These are phyloP conservation scores for Plenodomus biglobosus DNA, from an alignment of 2,329 filamentous ascomycete genomes.

Conservation along the genomic window DNA sequence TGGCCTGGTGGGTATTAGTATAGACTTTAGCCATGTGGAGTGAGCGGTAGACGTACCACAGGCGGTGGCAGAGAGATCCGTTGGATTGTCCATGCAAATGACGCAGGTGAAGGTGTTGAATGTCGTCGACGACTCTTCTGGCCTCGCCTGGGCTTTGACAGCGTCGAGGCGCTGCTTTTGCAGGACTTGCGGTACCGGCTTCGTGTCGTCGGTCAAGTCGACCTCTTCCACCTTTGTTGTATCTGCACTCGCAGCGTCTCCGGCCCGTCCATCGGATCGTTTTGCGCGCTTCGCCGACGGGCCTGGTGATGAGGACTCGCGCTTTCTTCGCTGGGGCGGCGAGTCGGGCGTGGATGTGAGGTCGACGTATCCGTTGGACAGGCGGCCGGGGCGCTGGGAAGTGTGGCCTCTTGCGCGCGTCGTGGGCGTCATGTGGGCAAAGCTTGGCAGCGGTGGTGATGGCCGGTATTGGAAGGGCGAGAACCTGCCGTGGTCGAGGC, in stretches of 20 bases:
- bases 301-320: conserved; percentile 26
- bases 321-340: conserved; percentile 23
- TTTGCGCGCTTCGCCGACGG: conserved; percentile 38
- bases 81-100: conserved; percentile 64
- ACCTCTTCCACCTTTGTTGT: conserved; percentile 49
- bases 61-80: conserved; percentile 60
- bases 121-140: conserved; percentile 43
- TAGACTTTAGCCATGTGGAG: not conserved
- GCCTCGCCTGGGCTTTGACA: conserved; percentile 49
- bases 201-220: conserved; percentile 51
- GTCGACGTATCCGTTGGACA: conserved; percentile 43
- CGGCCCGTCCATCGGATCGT: conserved; percentile 18
- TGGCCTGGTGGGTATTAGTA: conserved; percentile 51
- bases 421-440: conserved; percentile 14
- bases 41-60: conserved; percentile 54
- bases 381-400: conserved; percentile 22
- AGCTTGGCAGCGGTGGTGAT: conserved; percentile 1
- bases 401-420: conserved; percentile 16
- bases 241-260: conserved; percentile 2
- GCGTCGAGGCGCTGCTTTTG: conserved; percentile 58
- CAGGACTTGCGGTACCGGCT: conserved; percentile 48
- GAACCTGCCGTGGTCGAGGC: conserved; percentile 17
- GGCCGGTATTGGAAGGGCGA: conserved; percentile 14
- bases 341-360: conserved; percentile 31
- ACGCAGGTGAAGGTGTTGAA: conserved; percentile 59